Percentiles rank a stretch among this genome's conserved stretches.
These are phyloP conservation scores for Colletotrichum tabaci DNA, from an alignment of 2,329 filamentous ascomycete genomes.

Conservation along the genomic window DNA sequence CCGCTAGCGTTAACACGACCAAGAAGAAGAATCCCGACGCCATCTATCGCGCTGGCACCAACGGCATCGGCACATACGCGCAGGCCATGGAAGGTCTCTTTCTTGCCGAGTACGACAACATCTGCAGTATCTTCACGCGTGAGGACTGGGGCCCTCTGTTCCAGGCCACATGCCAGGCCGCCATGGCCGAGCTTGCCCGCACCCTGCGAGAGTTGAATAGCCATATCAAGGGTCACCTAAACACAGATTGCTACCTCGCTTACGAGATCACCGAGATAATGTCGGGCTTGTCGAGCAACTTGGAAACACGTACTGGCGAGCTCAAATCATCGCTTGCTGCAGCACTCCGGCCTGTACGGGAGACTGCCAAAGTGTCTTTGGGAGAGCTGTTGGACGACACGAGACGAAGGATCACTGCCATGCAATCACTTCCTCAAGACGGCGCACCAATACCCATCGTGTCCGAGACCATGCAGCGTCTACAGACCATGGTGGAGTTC, in stretches of 20 bases:
- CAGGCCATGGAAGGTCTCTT: slow-evolving; percentile 91
- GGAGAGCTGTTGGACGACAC: slow-evolving; percentile 88
- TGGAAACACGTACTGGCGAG: slow-evolving; percentile 88
- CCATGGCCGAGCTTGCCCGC: slow-evolving; percentile 85
- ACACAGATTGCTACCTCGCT: slow-evolving; percentile 93
- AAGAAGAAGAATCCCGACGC: slow-evolving; percentile 87
- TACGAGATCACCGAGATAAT: slow-evolving; percentile 97
- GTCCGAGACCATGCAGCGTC: slow-evolving; percentile 85
- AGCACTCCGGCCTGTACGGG: slow-evolving; percentile 88
- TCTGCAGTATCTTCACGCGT: slow-evolving; percentile 86
- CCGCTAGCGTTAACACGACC: slow-evolving; percentile 86
- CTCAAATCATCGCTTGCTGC: slow-evolving; percentile 87
- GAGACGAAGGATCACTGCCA: slow-evolving; percentile 74
- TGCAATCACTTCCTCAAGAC: slow-evolving; percentile 82
- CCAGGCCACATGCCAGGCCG: slow-evolving; percentile 81
- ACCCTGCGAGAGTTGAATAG: slow-evolving; percentile 91
- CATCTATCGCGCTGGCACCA: slow-evolving; percentile 89
- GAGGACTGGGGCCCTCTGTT: slow-evolving; percentile 89
- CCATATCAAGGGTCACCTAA: slow-evolving; percentile 88
- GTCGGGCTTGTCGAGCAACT: slow-evolving; percentile 80
- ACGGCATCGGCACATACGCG: slow-evolving; percentile 91
- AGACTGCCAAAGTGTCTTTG: slow-evolving; percentile 91
- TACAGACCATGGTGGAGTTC: slow-evolving; percentile 91
- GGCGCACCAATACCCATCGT: slow-evolving; percentile 85
- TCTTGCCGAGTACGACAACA: slow-evolving; percentile 89